Evolutionary conservation across 2,329 filamentous ascomycete genomes (phyloP).

Genomic region (Fusarium acutatum): DNA sequence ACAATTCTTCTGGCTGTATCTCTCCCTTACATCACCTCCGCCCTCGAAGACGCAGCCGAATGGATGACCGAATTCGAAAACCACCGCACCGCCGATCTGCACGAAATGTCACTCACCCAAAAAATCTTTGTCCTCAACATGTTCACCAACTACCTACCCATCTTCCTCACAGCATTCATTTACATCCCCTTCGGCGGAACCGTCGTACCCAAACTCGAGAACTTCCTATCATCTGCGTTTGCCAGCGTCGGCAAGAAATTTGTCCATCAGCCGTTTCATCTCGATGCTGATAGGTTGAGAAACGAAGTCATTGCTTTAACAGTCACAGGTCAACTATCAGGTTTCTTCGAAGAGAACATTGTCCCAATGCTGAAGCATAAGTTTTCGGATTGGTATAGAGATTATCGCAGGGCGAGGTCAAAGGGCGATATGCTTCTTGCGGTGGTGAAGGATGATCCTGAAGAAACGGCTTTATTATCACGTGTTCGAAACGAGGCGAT

Average conservation of each 20-base stretch:
- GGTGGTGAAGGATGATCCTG: constrained; percentile 63
- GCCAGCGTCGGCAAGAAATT: constrained; percentile 58
- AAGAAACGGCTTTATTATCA: constrained; percentile 70
- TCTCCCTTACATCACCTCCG: constrained; percentile 70
- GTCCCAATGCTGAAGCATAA: constrained; percentile 73
- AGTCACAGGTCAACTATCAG: constrained; percentile 75
- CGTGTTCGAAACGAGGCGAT: constrained; percentile 73
- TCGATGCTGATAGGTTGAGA: constrained; percentile 71
- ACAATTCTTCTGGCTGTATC: constrained; percentile 74
- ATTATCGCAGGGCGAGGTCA: constrained; percentile 47
- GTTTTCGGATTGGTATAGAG: constrained; percentile 56
- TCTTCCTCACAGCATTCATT: constrained; percentile 79
- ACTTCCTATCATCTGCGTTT: constrained; percentile 62
- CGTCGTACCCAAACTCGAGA: constrained; percentile 73
- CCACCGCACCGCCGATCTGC: constrained; percentile 74
- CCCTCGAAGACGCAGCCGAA: constrained; percentile 70
- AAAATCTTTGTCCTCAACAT: constrained; percentile 83
- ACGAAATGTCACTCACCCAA: constrained; percentile 74
- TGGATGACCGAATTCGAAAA: constrained; percentile 76
- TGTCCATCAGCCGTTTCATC: constrained; percentile 64
- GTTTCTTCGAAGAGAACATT: constrained; percentile 76
- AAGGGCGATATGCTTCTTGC: constrained; percentile 57
- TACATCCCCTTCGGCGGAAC: constrained; percentile 78
- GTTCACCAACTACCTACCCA: constrained; percentile 81
- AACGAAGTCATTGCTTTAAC: constrained; percentile 81